Evolutionary conservation across 2,329 filamentous ascomycete species (phyloP).

Genomic region (Sporothrix luriei): DNA sequence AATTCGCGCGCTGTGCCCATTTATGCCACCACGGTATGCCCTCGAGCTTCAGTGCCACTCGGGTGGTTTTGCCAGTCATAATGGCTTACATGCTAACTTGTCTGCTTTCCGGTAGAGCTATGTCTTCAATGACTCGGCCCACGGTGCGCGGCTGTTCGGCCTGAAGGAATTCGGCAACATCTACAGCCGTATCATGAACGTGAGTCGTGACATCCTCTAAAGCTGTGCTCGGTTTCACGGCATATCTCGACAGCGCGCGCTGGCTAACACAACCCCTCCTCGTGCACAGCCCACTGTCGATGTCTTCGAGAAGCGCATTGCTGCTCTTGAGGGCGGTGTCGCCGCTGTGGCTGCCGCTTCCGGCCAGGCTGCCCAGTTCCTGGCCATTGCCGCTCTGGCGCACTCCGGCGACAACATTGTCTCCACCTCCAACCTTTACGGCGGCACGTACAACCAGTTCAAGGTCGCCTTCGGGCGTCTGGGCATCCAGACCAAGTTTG

Average conservation of each 20-base stretch:
- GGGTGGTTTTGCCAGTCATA: constrained; percentile 30
- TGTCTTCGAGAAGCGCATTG: constrained; percentile 94
- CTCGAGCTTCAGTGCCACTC: not conserved
- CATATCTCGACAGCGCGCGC: not conserved
- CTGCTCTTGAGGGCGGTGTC: constrained; percentile 90
- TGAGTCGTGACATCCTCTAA: constrained; percentile 16
- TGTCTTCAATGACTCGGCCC: constrained; percentile 93
- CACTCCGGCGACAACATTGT: constrained; percentile 91
- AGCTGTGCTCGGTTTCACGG: not conserved
- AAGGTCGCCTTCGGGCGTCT: constrained; percentile 88
- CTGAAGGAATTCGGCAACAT: constrained; percentile 98
- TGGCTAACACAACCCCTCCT: not conserved
- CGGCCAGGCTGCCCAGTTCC: constrained; percentile 90
- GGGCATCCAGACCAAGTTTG: constrained; percentile 85
- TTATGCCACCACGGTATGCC: constrained; percentile 82
- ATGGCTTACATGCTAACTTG: constrained; percentile 11
- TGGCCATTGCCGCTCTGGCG: constrained; percentile 81
- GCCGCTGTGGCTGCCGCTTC: constrained; percentile 83
- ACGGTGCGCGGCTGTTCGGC: constrained; percentile 91
- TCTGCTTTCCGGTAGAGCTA: constrained; percentile 60
- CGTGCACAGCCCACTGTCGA: constrained; percentile 77
- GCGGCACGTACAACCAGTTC: constrained; percentile 96
- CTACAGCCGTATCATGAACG: constrained; percentile 93
- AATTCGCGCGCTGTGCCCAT: constrained; percentile 92
- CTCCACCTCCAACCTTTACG: constrained; percentile 86